These are phyloP conservation scores for Athelia psychrophila DNA, from an alignment of 1,284 basidiomycete species.

Conservation along the genomic window DNA sequence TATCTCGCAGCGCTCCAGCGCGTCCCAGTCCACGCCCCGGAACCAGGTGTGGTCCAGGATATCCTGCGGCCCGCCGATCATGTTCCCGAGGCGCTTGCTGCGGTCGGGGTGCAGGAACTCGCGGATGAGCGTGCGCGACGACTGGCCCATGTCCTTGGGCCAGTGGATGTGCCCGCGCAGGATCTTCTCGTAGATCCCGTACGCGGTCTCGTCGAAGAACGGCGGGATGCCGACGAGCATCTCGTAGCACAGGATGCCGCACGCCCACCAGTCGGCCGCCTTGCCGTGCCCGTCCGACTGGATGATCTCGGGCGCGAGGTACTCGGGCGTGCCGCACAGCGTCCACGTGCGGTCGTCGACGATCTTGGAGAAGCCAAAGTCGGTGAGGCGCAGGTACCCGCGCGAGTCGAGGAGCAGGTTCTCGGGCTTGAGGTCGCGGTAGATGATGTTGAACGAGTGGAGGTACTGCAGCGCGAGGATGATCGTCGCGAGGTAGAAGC, in stretches of 20 bases:
- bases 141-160: conserved; percentile 83
- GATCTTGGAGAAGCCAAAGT: conserved; percentile 98
- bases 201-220: conserved; percentile 93
- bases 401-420: conserved; percentile 94
- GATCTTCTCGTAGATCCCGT: conserved; percentile 95
- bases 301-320: conserved; percentile 93
- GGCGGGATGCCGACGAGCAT: conserved; percentile 94
- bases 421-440: conserved; percentile 97
- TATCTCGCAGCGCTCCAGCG: conserved; percentile 76
- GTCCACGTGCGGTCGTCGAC: conserved; percentile 99
- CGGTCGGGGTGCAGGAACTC: conserved; percentile 94
- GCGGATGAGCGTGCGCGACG: conserved; percentile 73
- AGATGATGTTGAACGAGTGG: conserved; percentile 98
- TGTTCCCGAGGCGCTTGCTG: conserved; percentile 90
- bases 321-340: conserved; percentile 97
- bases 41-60: conserved; percentile 96
- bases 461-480: conserved; percentile 95
- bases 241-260: conserved; percentile 96
- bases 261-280: conserved; percentile 99
- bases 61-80: conserved; percentile 90
- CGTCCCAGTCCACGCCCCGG: conserved; percentile 89
- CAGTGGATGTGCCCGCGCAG: conserved; percentile 91
- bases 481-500: conserved; percentile 98
- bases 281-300: conserved; percentile 98
- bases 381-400: conserved; percentile 95